These are phyloP conservation scores for Moricandia arvensis DNA, from an alignment of 345 rosid species.

Conservation along the genomic window DNA sequence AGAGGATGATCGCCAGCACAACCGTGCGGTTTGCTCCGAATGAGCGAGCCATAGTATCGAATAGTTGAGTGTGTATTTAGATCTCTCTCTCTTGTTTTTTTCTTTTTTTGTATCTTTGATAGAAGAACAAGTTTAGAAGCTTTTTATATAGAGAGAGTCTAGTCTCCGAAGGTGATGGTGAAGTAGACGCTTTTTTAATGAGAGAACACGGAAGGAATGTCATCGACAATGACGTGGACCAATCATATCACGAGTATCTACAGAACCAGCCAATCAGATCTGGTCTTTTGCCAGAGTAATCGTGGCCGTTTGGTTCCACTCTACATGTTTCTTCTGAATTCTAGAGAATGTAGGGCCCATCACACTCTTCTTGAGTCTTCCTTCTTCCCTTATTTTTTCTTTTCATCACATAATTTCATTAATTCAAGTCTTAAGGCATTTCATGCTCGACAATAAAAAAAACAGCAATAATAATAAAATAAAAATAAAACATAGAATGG, in stretches of 20 bases:
- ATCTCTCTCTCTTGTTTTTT: not conserved
- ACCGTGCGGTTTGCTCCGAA: conserved; percentile 24
- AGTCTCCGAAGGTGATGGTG: conserved; percentile 17
- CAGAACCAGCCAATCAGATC: conserved; percentile 13
- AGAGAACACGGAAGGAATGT: conserved; percentile 22
- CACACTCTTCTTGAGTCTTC: not conserved
- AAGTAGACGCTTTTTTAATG: conserved; percentile 17
- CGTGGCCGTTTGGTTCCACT: conserved; percentile 17
- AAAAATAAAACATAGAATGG: no score
- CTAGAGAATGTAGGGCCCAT: conserved; percentile 14
- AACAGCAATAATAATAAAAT: no score
- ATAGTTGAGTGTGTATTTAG: not conserved
- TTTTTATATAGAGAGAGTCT: conserved; percentile 14
- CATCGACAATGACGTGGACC: conserved; percentile 33
- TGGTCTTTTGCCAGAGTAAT: conserved; percentile 24
- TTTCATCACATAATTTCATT: no score
- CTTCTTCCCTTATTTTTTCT: no score
- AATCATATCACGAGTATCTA: conserved; percentile 15
- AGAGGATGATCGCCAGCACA: conserved; percentile 28
- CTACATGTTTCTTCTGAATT: conserved; percentile 12
- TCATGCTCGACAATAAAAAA: no score
- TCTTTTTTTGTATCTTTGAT: not conserved
- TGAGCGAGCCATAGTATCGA: conserved; percentile 35
- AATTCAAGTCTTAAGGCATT: no score
- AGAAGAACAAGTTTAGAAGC: not conserved